Conservation (phyloP, 202 grass and related monocot genomes). For the Setaria viridis region DNA sequence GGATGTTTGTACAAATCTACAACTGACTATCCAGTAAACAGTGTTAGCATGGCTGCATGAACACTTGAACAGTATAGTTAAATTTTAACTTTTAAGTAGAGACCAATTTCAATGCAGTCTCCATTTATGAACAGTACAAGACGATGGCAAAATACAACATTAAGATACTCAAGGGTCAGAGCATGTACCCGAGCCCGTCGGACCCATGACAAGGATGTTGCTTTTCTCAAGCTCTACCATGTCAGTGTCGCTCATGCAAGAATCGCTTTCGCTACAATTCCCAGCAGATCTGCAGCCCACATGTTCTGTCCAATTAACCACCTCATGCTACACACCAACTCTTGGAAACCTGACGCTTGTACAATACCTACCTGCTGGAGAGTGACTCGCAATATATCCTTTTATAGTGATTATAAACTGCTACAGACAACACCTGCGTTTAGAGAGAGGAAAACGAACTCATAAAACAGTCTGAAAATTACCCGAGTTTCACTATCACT, state of each 20-base stretch:
- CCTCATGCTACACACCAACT: constrained; percentile 5
- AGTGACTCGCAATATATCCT: constrained; percentile 56
- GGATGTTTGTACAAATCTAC: constrained; percentile 7
- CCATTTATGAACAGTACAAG: neutral
- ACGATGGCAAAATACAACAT: constrained; percentile 6
- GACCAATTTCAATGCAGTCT: neutral
- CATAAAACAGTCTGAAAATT: neutral
- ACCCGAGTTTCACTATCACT: neutral
- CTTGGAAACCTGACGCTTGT: constrained; percentile 6
- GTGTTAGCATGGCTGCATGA: neutral
- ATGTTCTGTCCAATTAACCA: constrained; percentile 38
- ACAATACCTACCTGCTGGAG: constrained; percentile 50
- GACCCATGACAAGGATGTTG: constrained; percentile 79
- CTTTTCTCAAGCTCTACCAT: constrained; percentile 78
- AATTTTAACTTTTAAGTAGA: neutral
- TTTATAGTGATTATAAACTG: constrained; percentile 83
- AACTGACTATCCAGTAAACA: constrained; percentile 9
- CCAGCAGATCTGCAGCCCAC: constrained; percentile 49
- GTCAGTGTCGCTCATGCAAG: constrained; percentile 46
- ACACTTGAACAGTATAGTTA: neutral
- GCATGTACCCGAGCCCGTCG: constrained; percentile 71
- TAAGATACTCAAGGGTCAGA: constrained; percentile 12
- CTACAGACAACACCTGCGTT: constrained; percentile 65
- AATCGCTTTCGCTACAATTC: constrained; percentile 40
- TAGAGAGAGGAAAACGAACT: neutral